Percentiles rank a stretch among this genome's conserved stretches.
phyloP scores from a whole-genome alignment of 1,284 basidiomycete species.

The Fomitopsis pinicola region DNA sequence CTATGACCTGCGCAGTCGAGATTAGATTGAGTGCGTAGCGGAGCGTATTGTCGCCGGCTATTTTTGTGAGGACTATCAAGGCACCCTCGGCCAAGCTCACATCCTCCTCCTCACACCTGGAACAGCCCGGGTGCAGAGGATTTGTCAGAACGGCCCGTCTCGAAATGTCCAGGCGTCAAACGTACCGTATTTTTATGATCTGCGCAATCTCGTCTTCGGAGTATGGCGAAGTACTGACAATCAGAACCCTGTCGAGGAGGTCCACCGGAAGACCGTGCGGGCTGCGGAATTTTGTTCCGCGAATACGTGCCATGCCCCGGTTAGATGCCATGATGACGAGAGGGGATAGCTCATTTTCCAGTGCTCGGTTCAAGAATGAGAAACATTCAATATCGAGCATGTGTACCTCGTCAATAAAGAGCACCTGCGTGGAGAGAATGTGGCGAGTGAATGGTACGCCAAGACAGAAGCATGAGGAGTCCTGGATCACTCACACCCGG shows the following conservation, averaged over 20 bases:
- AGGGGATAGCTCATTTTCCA: constrained; percentile 92
- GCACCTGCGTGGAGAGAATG: constrained; percentile 46
- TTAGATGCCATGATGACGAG: constrained; percentile 99
- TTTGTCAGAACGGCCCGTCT: neutral
- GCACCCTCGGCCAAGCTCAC: constrained; percentile 81
- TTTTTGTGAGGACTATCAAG: constrained; percentile 73
- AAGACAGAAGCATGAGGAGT: constrained; percentile 3
- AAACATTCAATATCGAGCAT: constrained; percentile 99
- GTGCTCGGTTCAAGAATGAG: constrained; percentile 94
- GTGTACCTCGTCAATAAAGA: constrained; percentile 95
- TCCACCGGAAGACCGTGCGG: constrained; percentile 96
- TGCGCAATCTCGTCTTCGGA: constrained; percentile 80
- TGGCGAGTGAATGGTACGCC: neutral
- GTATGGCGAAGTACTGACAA: constrained; percentile 94
- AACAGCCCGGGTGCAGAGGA: neutral
- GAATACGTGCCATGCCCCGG: constrained; percentile 90
- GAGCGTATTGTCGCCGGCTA: constrained; percentile 84
- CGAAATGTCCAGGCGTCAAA: constrained; percentile 6
- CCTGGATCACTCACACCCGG: constrained; percentile 74
- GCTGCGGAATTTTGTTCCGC: constrained; percentile 91
- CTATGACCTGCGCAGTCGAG: constrained; percentile 82
- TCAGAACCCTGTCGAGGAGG: constrained; percentile 91
- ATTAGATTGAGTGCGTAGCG: constrained; percentile 93
- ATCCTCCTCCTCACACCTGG: constrained; percentile 93
- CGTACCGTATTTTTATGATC: constrained; percentile 90